phyloP scores from a whole-genome alignment of 2,329 filamentous ascomycete genomes.

The Trichophyton benhamiae region DNA sequence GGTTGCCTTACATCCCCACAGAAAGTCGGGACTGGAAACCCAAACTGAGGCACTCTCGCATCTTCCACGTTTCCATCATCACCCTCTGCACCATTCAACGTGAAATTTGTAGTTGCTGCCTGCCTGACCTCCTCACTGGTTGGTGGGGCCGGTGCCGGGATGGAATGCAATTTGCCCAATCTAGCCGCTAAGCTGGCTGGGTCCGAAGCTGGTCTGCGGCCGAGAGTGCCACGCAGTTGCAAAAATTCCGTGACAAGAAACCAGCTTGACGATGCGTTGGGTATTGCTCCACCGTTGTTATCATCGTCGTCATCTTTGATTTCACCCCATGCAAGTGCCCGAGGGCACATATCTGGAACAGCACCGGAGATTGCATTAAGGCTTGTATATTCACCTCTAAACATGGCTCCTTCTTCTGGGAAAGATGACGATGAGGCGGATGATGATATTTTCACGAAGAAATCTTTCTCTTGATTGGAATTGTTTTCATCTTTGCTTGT shows the following conservation, averaged over 20 bases:
- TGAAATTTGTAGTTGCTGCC: neutral
- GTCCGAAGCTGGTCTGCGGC: slow-evolving; percentile 28
- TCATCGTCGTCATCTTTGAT: slow-evolving; percentile 23
- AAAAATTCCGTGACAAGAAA: slow-evolving; percentile 68
- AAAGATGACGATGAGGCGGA: neutral
- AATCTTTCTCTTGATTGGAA: slow-evolving; percentile 19
- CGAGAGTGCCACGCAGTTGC: slow-evolving; percentile 43
- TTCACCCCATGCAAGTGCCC: slow-evolving; percentile 58
- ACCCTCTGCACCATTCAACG: slow-evolving; percentile 8
- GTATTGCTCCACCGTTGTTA: slow-evolving; percentile 22
- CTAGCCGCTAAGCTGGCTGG: slow-evolving; percentile 54
- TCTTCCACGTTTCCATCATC: slow-evolving; percentile 13
- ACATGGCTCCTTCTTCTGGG: slow-evolving; percentile 22
- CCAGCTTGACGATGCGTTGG: slow-evolving; percentile 17
- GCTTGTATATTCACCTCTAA: slow-evolving; percentile 63
- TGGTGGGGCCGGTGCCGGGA: slow-evolving; percentile 47
- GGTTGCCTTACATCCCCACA: slow-evolving; percentile 76
- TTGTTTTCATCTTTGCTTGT: slow-evolving; percentile 1
- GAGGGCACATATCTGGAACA: slow-evolving; percentile 65
- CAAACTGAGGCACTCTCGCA: slow-evolving; percentile 51
- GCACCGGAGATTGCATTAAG: slow-evolving; percentile 65
- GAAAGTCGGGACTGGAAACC: slow-evolving; percentile 73
- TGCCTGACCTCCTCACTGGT: neutral
- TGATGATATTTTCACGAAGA: slow-evolving; percentile 32
- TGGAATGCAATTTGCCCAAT: slow-evolving; percentile 65